Evolutionary conservation across 495 filamentous ascomycete species (phyloP).

Genomic region (Astrothelium macrocarpum): DNA sequence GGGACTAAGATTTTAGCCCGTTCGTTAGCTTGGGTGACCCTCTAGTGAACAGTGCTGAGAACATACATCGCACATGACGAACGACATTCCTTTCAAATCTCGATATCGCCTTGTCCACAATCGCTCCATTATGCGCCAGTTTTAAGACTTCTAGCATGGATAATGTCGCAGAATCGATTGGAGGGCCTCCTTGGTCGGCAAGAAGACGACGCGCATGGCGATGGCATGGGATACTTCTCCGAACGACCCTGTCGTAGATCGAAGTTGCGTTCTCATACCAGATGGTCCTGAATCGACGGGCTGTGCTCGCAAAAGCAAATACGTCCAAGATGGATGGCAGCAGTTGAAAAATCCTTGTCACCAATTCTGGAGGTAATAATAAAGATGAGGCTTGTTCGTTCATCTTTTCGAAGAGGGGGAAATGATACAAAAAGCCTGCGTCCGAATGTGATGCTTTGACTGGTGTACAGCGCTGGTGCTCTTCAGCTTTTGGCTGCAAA

Average conservation of each 20-base stretch:
- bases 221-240: conserved; percentile 1
- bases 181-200: conserved; percentile 4
- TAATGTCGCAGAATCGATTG: background rate
- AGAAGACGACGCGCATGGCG: conserved; percentile 1
- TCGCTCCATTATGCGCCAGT: background rate
- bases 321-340: background rate
- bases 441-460: background rate
- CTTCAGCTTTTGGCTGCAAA: background rate
- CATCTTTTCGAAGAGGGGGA: conserved; percentile 1
- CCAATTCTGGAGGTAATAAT: background rate
- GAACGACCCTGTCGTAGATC: conserved; percentile 3
- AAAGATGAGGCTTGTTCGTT: conserved; percentile 5
- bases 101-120: conserved; percentile 2
- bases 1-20: background rate
- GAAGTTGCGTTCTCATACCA: background rate
- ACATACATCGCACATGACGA: conserved; percentile 1
- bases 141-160: background rate
- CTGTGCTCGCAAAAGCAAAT: background rate
- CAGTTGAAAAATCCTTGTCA: background rate
- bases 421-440: background rate
- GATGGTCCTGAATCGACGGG: background rate
- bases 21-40: background rate
- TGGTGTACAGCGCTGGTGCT: background rate
- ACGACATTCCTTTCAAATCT: background rate
- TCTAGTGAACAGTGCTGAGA: background rate